phyloP scores from a whole-genome alignment of 1,284 basidiomycete species.

The Leccinum pallidistipes region DNA sequence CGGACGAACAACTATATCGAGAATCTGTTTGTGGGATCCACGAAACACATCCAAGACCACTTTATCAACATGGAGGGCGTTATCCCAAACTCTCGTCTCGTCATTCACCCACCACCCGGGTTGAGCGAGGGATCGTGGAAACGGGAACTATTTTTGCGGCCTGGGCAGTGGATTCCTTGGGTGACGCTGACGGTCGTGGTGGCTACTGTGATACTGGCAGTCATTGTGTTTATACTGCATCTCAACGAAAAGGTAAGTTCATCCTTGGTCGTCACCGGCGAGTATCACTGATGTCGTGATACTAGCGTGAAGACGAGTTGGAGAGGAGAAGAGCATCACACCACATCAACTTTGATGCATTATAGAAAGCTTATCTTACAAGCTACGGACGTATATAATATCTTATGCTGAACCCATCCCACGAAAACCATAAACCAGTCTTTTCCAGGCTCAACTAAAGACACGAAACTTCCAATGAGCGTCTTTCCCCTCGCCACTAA shows the following conservation, averaged over 20 bases:
- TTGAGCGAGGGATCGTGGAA: constrained; percentile 68
- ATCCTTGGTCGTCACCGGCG: constrained; percentile 1
- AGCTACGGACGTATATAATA: constrained; percentile 14
- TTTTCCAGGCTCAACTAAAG: constrained; percentile 1
- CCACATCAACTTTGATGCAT: constrained; percentile 95
- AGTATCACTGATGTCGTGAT: constrained; percentile 7
- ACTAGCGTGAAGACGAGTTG: constrained; percentile 86
- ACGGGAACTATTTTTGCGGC: constrained; percentile 87
- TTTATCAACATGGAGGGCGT: constrained; percentile 93
- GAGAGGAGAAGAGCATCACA: constrained; percentile 87
- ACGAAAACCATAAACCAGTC: neutral
- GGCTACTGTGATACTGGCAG: constrained; percentile 72
- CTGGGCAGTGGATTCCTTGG: constrained; percentile 98
- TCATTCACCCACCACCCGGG: constrained; percentile 81
- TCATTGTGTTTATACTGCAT: constrained; percentile 87
- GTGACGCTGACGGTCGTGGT: constrained; percentile 86
- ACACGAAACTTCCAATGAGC: constrained; percentile 36
- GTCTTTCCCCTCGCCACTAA: constrained; percentile 50
- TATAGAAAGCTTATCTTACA: constrained; percentile 46
- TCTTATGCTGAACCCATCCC: neutral
- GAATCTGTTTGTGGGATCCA: constrained; percentile 91
- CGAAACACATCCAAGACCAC: constrained; percentile 68
- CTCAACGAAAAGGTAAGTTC: constrained; percentile 82
- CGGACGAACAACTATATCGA: constrained; percentile 99
- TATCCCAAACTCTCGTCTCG: constrained; percentile 95